These are phyloP conservation scores for Cinnamomum micranthum DNA, from an alignment of 164 flowering plant species.

Conservation along the genomic window DNA sequence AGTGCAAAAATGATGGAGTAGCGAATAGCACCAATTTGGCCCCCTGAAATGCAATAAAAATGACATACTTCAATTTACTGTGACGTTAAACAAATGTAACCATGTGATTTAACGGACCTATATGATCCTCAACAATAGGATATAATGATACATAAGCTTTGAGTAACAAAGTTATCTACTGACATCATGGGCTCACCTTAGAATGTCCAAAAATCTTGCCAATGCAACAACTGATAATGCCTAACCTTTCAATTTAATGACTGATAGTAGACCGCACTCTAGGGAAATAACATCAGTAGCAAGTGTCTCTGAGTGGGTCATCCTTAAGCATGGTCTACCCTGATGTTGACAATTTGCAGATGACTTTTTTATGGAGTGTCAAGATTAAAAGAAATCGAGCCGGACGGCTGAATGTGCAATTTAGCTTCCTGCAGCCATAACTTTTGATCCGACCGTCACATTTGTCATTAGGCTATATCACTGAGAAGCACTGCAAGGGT, in stretches of 20 bases:
- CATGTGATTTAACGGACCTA: too few species aligned
- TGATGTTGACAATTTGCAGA: too few species aligned
- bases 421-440: too few species aligned
- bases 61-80: background rate
- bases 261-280: background rate
- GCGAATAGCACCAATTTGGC: conserved; percentile 65
- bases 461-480: too few species aligned
- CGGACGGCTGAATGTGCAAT: too few species aligned
- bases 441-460: too few species aligned
- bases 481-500: too few species aligned
- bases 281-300: background rate
- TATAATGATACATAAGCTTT: background rate
- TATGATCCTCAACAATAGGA: background rate
- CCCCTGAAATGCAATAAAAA: conserved; percentile 41
- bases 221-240: too few species aligned
- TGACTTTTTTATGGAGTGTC: too few species aligned
- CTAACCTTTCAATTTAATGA: background rate
- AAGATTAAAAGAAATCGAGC: too few species aligned
- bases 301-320: background rate
- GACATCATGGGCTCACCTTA: background rate
- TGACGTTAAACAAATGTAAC: background rate
- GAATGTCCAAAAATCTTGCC: background rate
- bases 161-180: background rate
- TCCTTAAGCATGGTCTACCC: background rate
- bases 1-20: conserved; percentile 64